Evolutionary conservation across 2,329 filamentous ascomycete genomes (phyloP), one percentile per base, ranked within the genome.

Genomic region (Fusarium euwallaceae): DNA sequence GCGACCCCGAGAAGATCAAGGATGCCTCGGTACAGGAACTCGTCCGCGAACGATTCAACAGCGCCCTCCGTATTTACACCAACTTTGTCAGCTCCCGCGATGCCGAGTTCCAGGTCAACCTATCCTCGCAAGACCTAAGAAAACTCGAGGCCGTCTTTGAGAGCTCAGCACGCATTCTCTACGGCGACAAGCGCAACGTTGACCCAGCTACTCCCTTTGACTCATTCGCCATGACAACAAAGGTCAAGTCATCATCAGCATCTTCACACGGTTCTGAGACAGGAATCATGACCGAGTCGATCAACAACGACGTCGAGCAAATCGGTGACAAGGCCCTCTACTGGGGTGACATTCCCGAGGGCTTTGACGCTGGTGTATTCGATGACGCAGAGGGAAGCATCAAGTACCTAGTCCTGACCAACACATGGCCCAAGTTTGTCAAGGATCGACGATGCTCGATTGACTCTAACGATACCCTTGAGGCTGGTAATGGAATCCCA

Each of bases 331-430:
- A 76, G 41, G 70, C 81, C 0, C 79, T 81, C 16, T 86, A 83
- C 72, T 80, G 79, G 61, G 87, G 87, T 2, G 84, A 86, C 1
- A 85, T 90, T n/a, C 86, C 90, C 0, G 81, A 82, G 0, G 82
- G 74, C 0, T 93, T 93, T 67, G 84, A 86, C 61, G 82, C 84
- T 6, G 79, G 78, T 0, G 85, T 93, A 6, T 93, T 93, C 75
- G 90, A 92, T 75, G 86, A 84, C 20, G 88, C 91, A 0, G 88
- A 92, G 77, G 80, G 82, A 16, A 89, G 87, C 76, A 89, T 93
- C 82, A 92, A 92, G 81, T 92, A 92, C 70, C 85, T 93, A 9
- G 91, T 93, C 3, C 83, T 93, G 64, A 92, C 91, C 16, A 93
- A 93, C 79, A 93, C 92, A 0, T 93, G 92, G 92, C 88, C 88